Percentiles rank a stretch among this genome's conserved stretches.
Conservation (phyloP, 768 basidiomycete genomes). For the Mrakia gelida region DNA sequence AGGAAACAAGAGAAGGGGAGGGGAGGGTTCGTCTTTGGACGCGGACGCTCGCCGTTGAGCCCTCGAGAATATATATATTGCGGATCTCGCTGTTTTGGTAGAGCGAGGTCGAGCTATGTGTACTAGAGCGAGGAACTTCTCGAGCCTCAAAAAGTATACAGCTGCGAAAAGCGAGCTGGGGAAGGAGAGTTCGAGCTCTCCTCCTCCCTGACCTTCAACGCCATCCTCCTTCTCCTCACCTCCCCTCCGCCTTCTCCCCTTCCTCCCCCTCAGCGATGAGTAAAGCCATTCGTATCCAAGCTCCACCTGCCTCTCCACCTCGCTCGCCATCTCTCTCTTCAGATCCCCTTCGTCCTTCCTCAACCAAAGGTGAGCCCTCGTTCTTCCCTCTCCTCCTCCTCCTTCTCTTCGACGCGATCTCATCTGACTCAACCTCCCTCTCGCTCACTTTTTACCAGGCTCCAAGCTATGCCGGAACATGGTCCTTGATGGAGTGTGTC, state of each 20-base stretch:
- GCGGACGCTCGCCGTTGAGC: too few species aligned
- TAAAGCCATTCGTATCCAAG: conserved; percentile 26
- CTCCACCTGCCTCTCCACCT: conserved; percentile 20
- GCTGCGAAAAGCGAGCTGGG: too few species aligned
- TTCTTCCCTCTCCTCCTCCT: neutral
- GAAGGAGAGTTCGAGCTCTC: neutral
- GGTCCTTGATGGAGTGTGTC: conserved; percentile 19
- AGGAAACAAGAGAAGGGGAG: neutral
- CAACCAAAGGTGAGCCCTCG: conserved; percentile 11
- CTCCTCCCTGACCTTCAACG: neutral
- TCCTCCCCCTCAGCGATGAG: conserved; percentile 2
- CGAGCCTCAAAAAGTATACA: neutral
- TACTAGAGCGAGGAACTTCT: too few species aligned
- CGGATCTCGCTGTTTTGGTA: too few species aligned
- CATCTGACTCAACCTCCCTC: neutral
- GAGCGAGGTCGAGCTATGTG: too few species aligned
- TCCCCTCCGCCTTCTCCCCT: neutral
- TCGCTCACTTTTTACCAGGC: neutral
- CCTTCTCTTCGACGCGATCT: neutral
- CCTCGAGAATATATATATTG: too few species aligned
- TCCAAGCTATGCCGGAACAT: conserved; percentile 30
- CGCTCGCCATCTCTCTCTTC: neutral
- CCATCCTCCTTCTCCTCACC: neutral
- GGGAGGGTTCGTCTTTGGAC: too few species aligned
- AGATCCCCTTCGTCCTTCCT: neutral